Evolutionary conservation across 192 early-diverging fungal genomes (phyloP).

Genomic region (Chytriomyces sp.): DNA sequence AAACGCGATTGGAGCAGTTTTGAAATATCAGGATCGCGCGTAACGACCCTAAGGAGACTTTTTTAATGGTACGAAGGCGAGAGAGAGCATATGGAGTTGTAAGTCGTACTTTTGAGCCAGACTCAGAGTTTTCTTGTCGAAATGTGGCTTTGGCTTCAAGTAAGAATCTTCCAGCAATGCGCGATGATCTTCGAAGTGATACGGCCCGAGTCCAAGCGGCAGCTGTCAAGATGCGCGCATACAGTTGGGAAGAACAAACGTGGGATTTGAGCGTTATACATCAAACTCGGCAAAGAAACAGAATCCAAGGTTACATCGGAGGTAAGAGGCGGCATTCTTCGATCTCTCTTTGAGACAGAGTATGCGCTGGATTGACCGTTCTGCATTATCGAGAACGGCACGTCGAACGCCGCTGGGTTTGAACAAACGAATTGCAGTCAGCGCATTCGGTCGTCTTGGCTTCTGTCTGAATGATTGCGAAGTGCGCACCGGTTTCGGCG

Average conservation of each 20-base stretch:
- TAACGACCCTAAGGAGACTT: background rate
- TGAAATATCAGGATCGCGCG: slow-evolving; percentile 49
- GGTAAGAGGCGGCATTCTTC: background rate
- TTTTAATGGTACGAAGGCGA: background rate
- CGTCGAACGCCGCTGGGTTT: background rate
- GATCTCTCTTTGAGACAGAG: background rate
- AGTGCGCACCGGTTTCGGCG: too few species aligned
- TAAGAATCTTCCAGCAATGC: slow-evolving; percentile 34
- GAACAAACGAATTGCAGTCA: too few species aligned
- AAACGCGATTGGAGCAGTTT: slow-evolving; percentile 51
- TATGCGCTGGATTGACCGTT: background rate
- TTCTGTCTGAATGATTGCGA: too few species aligned
- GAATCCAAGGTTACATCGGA: background rate
- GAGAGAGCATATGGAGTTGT: background rate
- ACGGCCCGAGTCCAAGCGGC: slow-evolving; percentile 40
- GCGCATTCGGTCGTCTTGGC: too few species aligned
- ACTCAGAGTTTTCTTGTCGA: slow-evolving; percentile 29
- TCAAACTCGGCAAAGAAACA: background rate
- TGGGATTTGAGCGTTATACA: background rate
- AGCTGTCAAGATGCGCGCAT: slow-evolving; percentile 22
- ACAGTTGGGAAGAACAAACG: background rate
- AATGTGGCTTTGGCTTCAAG: slow-evolving; percentile 28
- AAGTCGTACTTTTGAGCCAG: slow-evolving; percentile 35
- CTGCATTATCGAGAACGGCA: background rate
- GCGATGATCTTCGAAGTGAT: slow-evolving; percentile 26